Evolutionary conservation across 352 stramenopile genomes (phyloP), one percentile per base, ranked within the genome.

Genomic region (Phytophthora ramorum): DNA sequence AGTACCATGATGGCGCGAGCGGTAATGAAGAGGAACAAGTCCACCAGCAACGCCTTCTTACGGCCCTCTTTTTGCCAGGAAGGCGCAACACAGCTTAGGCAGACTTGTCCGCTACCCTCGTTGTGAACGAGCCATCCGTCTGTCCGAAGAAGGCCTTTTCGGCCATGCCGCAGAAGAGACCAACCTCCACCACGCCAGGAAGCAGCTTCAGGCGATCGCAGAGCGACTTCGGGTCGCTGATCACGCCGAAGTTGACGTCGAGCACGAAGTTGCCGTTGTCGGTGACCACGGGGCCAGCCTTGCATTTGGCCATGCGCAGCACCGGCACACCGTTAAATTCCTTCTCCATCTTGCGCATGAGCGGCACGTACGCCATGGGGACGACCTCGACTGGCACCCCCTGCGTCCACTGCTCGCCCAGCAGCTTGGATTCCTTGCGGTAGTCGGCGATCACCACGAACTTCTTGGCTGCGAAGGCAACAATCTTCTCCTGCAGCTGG

Each of bases 401-500:
- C 63, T 96, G 82, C 48, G 83, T 89, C 90, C 90, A 97, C 63
- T 93, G 75, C 65, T 96, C 75, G 34, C 95, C 95, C 17, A 98
- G 80, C 46, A 82, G 66, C 37, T 78, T 78, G 49, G 85, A 96
- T 50, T 98, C 86, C 74, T 98, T 98, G 69, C 89, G 90, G 74
- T 96, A 96, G 76, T 98, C 95, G 46, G 95, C 93, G 73, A 99
- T 98, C 6, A 99, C 94, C 62, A 99, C 98, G 63, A 99, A 99
- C 66, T 97, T 98, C 57, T 99, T 98, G 46, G 97, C 89, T 41
- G 91, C 95, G 48, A 97, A 90, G 32, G 92, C 91, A 35, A 98
- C 90, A 55, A 98, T 97, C 76, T 98, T 98, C 78, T 98, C 94
- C 68, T 97, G 91, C 52, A 97, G 70, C 63, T 99, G 87, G 56